Evolutionary conservation across 2,329 filamentous ascomycete genomes (phyloP).

Genomic region (Samsoniella hepiali): DNA sequence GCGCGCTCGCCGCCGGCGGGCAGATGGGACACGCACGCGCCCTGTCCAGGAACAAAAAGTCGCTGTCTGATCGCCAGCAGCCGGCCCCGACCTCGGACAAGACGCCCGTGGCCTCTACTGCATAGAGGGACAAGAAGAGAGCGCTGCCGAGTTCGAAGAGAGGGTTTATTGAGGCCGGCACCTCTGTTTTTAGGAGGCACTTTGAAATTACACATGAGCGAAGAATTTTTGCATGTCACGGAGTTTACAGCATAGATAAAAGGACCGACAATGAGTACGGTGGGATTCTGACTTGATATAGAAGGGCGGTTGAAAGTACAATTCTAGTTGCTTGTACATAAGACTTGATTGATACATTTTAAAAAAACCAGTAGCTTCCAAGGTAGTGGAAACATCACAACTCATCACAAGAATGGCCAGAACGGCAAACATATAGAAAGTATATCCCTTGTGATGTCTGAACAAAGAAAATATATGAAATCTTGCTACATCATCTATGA

Average conservation of each 20-base stretch:
- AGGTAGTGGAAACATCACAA: background rate
- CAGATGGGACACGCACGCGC: slow-evolving; percentile 41
- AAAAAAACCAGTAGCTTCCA: background rate
- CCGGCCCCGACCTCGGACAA: slow-evolving; percentile 17
- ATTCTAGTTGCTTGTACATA: background rate
- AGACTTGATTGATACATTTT: background rate
- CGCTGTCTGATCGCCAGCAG: slow-evolving; percentile 30
- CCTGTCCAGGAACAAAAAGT: slow-evolving; percentile 31
- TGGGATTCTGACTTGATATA: background rate
- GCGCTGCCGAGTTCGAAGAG: background rate
- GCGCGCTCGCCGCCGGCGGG: slow-evolving; percentile 48
- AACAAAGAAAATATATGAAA: slow-evolving; percentile 30
- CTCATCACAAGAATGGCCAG: background rate
- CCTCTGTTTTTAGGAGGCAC: background rate
- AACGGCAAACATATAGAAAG: background rate
- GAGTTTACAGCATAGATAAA: slow-evolving; percentile 10
- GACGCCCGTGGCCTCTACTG: slow-evolving; percentile 15
- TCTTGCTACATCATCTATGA: slow-evolving; percentile 32
- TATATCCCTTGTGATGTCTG: background rate
- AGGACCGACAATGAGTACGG: background rate
- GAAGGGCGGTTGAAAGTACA: background rate
- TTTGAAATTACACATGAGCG: slow-evolving; percentile 3
- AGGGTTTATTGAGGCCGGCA: background rate
- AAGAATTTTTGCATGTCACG: slow-evolving; percentile 7
- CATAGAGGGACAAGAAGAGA: slow-evolving; percentile 15